Percentiles rank a stretch among this genome's conserved stretches.
Evolutionary conservation across 371 early-diverging fungal species (phyloP).

Genomic region (Spiromyces aspiralis): DNA sequence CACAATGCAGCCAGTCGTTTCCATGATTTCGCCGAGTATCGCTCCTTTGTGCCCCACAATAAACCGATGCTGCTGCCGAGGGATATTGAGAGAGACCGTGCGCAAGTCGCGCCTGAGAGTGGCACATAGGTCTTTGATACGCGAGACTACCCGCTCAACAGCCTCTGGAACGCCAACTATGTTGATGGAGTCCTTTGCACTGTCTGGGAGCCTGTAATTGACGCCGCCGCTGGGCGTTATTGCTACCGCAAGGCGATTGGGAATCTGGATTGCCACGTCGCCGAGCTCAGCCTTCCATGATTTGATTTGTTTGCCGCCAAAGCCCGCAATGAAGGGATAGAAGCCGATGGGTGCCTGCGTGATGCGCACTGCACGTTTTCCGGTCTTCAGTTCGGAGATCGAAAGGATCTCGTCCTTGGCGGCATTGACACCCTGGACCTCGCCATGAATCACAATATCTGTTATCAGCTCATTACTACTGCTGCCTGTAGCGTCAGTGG

Average conservation of each 20-base stretch:
- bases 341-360: constrained; percentile 40
- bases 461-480: constrained; percentile 36
- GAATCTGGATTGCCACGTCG: constrained; percentile 57
- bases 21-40: constrained; percentile 58
- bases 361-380: constrained; percentile 37
- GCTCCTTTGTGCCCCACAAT: constrained; percentile 70
- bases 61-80: constrained; percentile 82
- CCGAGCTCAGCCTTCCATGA: constrained; percentile 34
- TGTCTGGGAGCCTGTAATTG: constrained; percentile 37
- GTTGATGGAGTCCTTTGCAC: constrained; percentile 16
- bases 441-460: constrained; percentile 66
- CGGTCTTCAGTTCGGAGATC: constrained; percentile 44
- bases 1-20: constrained; percentile 66
- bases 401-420: constrained; percentile 77
- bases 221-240: constrained; percentile 19
- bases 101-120: constrained; percentile 43
- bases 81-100: constrained; percentile 46
- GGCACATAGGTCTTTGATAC: constrained; percentile 36
- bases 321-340: constrained; percentile 70
- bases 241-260: constrained; percentile 35
- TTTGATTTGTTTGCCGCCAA: constrained; percentile 32
- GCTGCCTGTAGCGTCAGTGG: constrained; percentile 27
- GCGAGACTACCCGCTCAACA: constrained; percentile 42
- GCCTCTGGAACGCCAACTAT: constrained; percentile 52
- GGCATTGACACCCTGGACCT: constrained; percentile 57